Base-by-base conservation (phyloP, 257 asterid species). In the Lithospermum erythrorhizon region DNA sequence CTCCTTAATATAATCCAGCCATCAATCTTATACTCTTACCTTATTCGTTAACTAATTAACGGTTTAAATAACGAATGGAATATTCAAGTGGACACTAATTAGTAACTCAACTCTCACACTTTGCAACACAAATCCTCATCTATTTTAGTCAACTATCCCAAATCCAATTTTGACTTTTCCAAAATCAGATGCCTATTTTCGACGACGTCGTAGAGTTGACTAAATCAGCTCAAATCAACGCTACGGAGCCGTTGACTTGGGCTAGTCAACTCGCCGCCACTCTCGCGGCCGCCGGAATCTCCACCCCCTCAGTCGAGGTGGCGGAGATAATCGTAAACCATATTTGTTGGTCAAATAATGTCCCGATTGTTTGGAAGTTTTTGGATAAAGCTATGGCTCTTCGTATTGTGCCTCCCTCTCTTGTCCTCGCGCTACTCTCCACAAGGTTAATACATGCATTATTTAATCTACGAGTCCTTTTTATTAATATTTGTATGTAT, bases 301-400 rank as follows among this genome's bases (percentile, higher is more conserved):
- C 94, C 65, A 66, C 78, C 79, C 98, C 98, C n/a, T 84, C 98
- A 58, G 72, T 63, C 5, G 95, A 84, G 71, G 79, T 85, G 17
- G 95, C 98, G 17, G 68, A 76, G 65, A 55, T 89, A 29, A 83
- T 93, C 17, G 95, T 89, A 55, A 75, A 85, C 25, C 89, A 89
- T 73, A 83, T 93, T 62, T 93, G 98, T 76, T 93, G 94, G 97
- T 73, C 77, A 21, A 89, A 84, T 67, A 93, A 93, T 56, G 65
- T 69, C 58, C 89, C 95, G 23, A 69, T 77, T 59, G 89, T 90
- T n/a, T 93, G 97, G 98, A 93, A 93, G 69, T 84, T 81, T 68
- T 95, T 93, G 14, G 98, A 93, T 61, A 86, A 86, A 77, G 97
- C 95, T 60, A 71, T 83, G 51, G 76, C 89, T 9, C 59, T 89